A percentile compares a stretch with the other conserved stretches of the same genome.
Conservation (phyloP, 164 flowering plant genomes). For the Vitis amurensis region DNA sequence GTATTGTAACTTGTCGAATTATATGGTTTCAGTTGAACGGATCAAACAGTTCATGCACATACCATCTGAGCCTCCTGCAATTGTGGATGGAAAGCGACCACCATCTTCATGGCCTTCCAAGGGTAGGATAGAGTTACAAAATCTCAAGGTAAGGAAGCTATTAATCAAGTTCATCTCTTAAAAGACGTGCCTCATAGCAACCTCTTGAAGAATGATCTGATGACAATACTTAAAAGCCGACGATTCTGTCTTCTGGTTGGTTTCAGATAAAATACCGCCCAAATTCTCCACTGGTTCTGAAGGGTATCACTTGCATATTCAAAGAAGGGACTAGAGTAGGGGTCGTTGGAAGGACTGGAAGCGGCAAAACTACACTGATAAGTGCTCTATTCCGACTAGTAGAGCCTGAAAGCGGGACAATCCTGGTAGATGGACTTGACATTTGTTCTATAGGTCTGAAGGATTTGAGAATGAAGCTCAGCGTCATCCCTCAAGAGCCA, state of each 20-base stretch:
- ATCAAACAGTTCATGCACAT: conserved; percentile 82
- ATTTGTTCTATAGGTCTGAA: conserved; percentile 71
- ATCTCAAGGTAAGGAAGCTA: conserved; percentile 51
- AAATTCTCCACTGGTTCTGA: conserved; percentile 76
- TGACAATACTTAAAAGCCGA: too few relatives aligned
- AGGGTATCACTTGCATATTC: conserved; percentile 80
- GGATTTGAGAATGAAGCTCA: conserved; percentile 74
- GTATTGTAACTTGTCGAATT: conserved; percentile 70
- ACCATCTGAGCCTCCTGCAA: conserved; percentile 73
- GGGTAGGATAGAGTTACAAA: conserved; percentile 67
- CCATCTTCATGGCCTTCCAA: conserved; percentile 75
- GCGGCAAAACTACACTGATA: conserved; percentile 82
- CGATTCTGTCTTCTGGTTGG: neutral
- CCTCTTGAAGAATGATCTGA: neutral
- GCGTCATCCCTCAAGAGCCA: conserved; percentile 93
- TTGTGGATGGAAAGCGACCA: conserved; percentile 62
- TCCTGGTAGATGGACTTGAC: conserved; percentile 69
- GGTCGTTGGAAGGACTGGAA: conserved; percentile 93
- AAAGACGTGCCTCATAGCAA: neutral
- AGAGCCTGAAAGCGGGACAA: conserved; percentile 70
- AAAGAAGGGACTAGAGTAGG: conserved; percentile 76
- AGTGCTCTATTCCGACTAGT: conserved; percentile 83
- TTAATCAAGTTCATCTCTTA: neutral
- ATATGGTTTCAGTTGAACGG: conserved; percentile 79
- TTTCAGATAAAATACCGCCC: conserved; percentile 77